A percentile compares a stretch with the other conserved stretches of the same genome.
Evolutionary conservation across 164 flowering plant genomes (phyloP).

Genomic region (Magnolia changhungtana): DNA sequence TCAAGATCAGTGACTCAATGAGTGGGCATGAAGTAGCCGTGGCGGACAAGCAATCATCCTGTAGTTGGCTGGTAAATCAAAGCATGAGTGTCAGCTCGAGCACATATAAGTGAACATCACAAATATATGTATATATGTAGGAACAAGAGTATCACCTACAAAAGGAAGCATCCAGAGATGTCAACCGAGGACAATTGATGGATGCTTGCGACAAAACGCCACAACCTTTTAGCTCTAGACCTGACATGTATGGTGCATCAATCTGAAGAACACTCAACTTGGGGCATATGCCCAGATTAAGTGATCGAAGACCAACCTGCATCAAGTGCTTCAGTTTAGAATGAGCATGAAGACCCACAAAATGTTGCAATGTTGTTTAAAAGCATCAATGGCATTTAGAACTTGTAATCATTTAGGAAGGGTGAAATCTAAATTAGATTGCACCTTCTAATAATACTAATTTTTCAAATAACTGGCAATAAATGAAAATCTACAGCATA

Average conservation of each 20-base stretch:
- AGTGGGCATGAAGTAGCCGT: slow-evolving; percentile 71
- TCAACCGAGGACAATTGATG: slow-evolving; percentile 71
- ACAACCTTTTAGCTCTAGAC: slow-evolving; percentile 93
- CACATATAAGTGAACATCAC: not conserved
- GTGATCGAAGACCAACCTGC: slow-evolving; percentile 84
- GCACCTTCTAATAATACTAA: too few species aligned
- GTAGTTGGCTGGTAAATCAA: slow-evolving; percentile 65
- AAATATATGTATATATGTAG: not conserved
- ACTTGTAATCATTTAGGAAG: too few species aligned
- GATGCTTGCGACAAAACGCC: slow-evolving; percentile 82
- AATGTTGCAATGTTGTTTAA: not conserved
- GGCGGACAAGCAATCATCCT: slow-evolving; percentile 83
- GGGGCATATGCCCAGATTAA: slow-evolving; percentile 95
- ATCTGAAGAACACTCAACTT: slow-evolving; percentile 62
- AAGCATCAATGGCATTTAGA: too few species aligned
- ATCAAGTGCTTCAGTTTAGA: slow-evolving; percentile 5
- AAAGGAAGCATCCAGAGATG: slow-evolving; percentile 92
- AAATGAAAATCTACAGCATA: too few species aligned
- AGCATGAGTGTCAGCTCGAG: slow-evolving; percentile 10
- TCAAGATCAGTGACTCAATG: slow-evolving; percentile 74
- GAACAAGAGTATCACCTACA: slow-evolving; percentile 60
- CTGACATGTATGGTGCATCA: slow-evolving; percentile 69
- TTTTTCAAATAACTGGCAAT: too few species aligned
- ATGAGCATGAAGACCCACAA: not conserved
- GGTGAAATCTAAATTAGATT: too few species aligned